A percentile compares a stretch with the other conserved stretches of the same genome.
Evolutionary conservation across 176 grass and related monocot genomes (phyloP).

Genomic region (Dactylis glomerata): DNA sequence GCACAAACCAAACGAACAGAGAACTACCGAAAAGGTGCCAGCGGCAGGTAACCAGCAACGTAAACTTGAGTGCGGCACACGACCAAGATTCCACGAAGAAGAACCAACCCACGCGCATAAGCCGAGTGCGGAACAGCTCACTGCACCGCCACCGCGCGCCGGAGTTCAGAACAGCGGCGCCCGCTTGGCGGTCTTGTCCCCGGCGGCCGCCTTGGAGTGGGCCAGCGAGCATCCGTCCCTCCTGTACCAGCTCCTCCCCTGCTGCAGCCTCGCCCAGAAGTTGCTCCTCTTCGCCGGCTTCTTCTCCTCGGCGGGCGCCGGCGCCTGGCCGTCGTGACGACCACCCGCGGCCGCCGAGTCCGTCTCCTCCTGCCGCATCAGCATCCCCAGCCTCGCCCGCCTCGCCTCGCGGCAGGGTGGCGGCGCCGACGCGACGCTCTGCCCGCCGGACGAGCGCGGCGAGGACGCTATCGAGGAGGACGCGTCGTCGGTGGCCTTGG

Average conservation of each 20-base stretch:
- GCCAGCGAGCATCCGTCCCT: conserved; percentile 43
- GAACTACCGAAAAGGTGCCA: neutral
- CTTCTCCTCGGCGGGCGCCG: neutral
- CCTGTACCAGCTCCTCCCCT: conserved; percentile 35
- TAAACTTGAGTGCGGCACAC: too few species aligned
- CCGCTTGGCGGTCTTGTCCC: conserved; percentile 32
- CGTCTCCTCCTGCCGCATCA: conserved; percentile 32
- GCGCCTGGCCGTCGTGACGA: neutral
- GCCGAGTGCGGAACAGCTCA: neutral
- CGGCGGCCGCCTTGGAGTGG: conserved; percentile 52
- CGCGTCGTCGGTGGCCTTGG: neutral
- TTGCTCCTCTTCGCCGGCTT: conserved; percentile 42
- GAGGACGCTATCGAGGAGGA: neutral
- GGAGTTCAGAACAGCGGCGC: conserved; percentile 33
- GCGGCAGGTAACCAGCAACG: neutral
- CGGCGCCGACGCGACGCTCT: conserved; percentile 23
- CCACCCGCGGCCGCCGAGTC: neutral
- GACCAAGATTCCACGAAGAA: neutral
- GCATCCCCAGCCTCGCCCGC: conserved; percentile 37
- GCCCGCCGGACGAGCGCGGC: conserved; percentile 16
- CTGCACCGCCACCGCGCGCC: neutral
- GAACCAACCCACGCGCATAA: neutral
- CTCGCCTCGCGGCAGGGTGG: conserved; percentile 28
- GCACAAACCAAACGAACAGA: neutral
- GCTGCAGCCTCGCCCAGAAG: conserved; percentile 71